These are phyloP conservation scores for Aplosporella prunicola DNA, from an alignment of 2,329 filamentous ascomycete genomes.

Conservation along the genomic window DNA sequence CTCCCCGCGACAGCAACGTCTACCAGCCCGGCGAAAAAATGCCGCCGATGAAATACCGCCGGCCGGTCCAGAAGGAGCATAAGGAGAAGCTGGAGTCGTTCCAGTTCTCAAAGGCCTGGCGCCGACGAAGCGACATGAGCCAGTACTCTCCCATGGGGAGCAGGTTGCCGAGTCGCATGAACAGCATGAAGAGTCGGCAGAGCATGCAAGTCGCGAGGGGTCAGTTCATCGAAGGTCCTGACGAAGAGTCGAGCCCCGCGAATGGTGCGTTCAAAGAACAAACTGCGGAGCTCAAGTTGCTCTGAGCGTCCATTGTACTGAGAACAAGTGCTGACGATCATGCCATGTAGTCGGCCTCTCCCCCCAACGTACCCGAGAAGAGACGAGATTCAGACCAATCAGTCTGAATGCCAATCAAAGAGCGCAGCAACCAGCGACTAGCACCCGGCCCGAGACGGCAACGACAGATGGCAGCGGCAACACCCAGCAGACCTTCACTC, in stretches of 20 bases:
- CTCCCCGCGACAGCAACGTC: conserved; percentile 34
- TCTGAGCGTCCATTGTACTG: conserved; percentile 29
- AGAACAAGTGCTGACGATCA: conserved; percentile 6
- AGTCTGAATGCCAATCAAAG: conserved; percentile 11
- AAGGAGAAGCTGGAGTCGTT: conserved; percentile 41
- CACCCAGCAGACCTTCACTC: conserved; percentile 32
- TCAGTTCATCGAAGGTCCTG: conserved; percentile 33
- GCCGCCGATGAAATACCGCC: conserved; percentile 41
- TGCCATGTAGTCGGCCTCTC: conserved; percentile 4
- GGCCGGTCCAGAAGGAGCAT: conserved; percentile 41
- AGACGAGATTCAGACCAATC: background rate
- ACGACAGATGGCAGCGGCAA: conserved; percentile 20
- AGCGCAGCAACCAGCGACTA: conserved; percentile 1
- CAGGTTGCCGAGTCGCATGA: conserved; percentile 33
- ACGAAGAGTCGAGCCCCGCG: conserved; percentile 33
- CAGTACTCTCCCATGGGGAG: conserved; percentile 42
- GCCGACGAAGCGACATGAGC: conserved; percentile 34
- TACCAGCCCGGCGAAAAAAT: conserved; percentile 44
- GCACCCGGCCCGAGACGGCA: conserved; percentile 11
- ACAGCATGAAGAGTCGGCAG: conserved; percentile 22
- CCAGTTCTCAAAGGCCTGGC: conserved; percentile 38
- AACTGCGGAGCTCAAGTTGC: conserved; percentile 26
- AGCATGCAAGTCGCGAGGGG: conserved; percentile 22
- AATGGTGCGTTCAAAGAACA: conserved; percentile 22
- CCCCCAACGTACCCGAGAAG: conserved; percentile 2